phyloP scores from a whole-genome alignment of 306 rosid species.

The Corylus americana region DNA sequence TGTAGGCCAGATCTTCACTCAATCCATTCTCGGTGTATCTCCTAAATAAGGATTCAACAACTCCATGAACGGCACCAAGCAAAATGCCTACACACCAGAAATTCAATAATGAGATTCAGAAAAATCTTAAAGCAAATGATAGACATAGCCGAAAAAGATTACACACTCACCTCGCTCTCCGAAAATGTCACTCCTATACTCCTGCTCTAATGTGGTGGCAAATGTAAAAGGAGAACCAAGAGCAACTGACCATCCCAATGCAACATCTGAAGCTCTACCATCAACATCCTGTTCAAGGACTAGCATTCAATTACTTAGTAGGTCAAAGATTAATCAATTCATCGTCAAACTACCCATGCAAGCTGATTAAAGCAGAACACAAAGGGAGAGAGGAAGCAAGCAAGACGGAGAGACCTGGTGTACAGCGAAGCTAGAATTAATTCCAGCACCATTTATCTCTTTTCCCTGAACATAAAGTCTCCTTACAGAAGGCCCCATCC shows the following conservation, averaged over 20 bases:
- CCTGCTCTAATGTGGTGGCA: slow-evolving; percentile 88
- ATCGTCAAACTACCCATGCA: background rate
- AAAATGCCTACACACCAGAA: slow-evolving; percentile 59
- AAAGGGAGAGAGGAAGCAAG: background rate
- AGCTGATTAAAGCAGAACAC: background rate
- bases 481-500: slow-evolving; percentile 99
- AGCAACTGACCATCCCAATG: slow-evolving; percentile 95
- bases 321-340: too few species aligned
- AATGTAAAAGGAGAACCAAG: slow-evolving; percentile 98
- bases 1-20: slow-evolving; percentile 86
- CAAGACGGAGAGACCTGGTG: slow-evolving; percentile 58
- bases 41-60: slow-evolving; percentile 90
- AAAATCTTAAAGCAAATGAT: background rate
- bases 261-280: slow-evolving; percentile 94
- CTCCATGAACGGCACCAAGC: slow-evolving; percentile 95
- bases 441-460: slow-evolving; percentile 97
- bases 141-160: background rate
- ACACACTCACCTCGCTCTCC: slow-evolving; percentile 78
- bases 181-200: slow-evolving; percentile 94
- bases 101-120: background rate
- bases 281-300: slow-evolving; percentile 68
- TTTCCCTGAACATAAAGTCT: slow-evolving; percentile 96
- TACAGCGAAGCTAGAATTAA: slow-evolving; percentile 88
- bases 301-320: background rate
- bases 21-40: slow-evolving; percentile 87